A percentile compares a stretch with the other conserved stretches of the same genome.
Conservation (phyloP, 768 basidiomycete genomes). For the Macrolepiota dolichaula region DNA sequence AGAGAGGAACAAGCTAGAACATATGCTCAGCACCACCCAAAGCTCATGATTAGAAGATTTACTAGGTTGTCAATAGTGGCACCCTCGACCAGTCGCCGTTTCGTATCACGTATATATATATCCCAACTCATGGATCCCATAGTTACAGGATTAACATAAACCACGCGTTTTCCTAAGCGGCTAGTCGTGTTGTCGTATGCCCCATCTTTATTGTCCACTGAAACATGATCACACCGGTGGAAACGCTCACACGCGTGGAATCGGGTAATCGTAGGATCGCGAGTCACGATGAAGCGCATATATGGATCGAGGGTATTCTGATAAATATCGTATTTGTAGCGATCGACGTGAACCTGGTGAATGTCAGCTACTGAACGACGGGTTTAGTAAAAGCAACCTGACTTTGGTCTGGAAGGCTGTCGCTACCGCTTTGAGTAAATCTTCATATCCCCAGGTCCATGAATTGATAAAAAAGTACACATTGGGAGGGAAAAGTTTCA, state of each 20-base stretch:
- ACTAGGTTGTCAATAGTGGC: conserved; percentile 64
- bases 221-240: conserved; percentile 64
- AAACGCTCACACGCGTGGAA: conserved; percentile 95
- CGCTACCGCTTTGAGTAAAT: conserved; percentile 75
- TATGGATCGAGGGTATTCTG: conserved; percentile 55
- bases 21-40: not conserved
- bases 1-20: conserved; percentile 72
- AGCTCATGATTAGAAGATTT: conserved; percentile 15
- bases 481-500: conserved; percentile 59
- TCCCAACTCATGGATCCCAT: conserved; percentile 55
- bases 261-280: conserved; percentile 59
- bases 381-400: conserved; percentile 8
- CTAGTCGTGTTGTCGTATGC: conserved; percentile 32
- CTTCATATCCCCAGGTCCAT: conserved; percentile 99
- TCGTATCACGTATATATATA: conserved; percentile 38
- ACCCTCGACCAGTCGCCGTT: conserved; percentile 32
- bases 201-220: conserved; percentile 32
- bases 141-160: conserved; percentile 85
- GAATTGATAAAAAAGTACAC: conserved; percentile 85
- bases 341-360: conserved; percentile 80
- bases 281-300: conserved; percentile 56
- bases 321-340: conserved; percentile 79
- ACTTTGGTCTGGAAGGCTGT: conserved; percentile 64
- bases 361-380: not conserved
- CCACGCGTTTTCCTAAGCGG: conserved; percentile 52